Evolutionary conservation across 2,329 filamentous ascomycete genomes (phyloP).

Genomic region (Geoglossum cookeanum): DNA sequence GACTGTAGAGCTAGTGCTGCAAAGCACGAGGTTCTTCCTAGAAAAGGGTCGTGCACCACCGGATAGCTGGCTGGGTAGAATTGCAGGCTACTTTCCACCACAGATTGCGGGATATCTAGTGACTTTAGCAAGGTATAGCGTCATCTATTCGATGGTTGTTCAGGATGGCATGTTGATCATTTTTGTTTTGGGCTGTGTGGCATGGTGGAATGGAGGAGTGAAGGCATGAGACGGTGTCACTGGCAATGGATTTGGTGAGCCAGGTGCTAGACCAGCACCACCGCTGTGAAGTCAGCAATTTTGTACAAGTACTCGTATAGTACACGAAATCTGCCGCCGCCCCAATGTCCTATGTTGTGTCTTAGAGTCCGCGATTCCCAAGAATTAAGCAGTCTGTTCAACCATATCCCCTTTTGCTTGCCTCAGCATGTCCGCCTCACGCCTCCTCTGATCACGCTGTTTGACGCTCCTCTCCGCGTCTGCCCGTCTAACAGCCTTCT

Average conservation of each 20-base stretch:
- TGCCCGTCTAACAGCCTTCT: not conserved
- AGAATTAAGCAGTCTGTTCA: not conserved
- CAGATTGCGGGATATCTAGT: slow-evolving; percentile 5
- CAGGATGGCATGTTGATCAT: slow-evolving; percentile 14
- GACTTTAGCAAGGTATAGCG: slow-evolving; percentile 11
- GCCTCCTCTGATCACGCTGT: not conserved
- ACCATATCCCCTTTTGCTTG: slow-evolving; percentile 1
- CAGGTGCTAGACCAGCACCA: not conserved
- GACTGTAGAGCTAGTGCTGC: slow-evolving; percentile 2
- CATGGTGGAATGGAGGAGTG: slow-evolving; percentile 12
- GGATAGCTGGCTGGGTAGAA: not conserved
- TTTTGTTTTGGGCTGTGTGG: slow-evolving; percentile 13
- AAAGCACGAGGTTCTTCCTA: slow-evolving; percentile 5
- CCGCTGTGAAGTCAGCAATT: not conserved
- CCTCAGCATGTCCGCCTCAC: slow-evolving; percentile 4
- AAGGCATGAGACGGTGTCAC: not conserved
- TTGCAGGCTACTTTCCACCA: slow-evolving; percentile 1
- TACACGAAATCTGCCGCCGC: not conserved
- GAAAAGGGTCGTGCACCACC: slow-evolving; percentile 2
- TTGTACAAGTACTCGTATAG: not conserved
- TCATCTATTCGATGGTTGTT: slow-evolving; percentile 15
- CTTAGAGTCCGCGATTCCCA: too few species aligned
- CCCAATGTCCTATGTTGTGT: too few species aligned
- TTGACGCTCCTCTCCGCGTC: not conserved
- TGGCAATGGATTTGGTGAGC: not conserved